Percentiles rank a stretch among this genome's conserved stretches.
These are phyloP conservation scores for Dictyostelium capitatum DNA, from an alignment of 78 protist species.

Conservation along the genomic window DNA sequence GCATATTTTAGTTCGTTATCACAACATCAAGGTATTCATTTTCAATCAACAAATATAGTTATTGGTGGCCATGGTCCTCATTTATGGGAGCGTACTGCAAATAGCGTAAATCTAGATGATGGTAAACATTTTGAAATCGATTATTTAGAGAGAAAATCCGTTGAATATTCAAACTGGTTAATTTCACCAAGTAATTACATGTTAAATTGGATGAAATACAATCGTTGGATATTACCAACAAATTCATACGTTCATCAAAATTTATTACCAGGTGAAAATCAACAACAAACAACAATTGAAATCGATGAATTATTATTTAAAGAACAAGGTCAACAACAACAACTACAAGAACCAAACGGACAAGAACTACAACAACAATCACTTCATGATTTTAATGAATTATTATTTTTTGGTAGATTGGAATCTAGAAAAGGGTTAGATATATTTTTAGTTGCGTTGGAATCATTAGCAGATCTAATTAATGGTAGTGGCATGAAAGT, in stretches of 20 bases:
- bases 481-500: not conserved
- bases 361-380: not conserved
- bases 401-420: slow-evolving; percentile 62
- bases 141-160: slow-evolving; percentile 51
- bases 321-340: not conserved
- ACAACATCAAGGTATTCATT: slow-evolving; percentile 24
- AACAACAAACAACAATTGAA: not conserved
- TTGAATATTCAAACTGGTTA: slow-evolving; percentile 49
- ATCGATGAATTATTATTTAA: not conserved
- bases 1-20: slow-evolving; percentile 32
- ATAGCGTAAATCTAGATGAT: slow-evolving; percentile 62
- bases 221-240: slow-evolving; percentile 48
- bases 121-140: slow-evolving; percentile 80
- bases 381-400: slow-evolving; percentile 29
- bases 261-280: slow-evolving; percentile 53
- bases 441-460: slow-evolving; percentile 43
- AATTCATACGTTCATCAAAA: slow-evolving; percentile 71
- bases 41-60: slow-evolving; percentile 8
- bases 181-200: slow-evolving; percentile 63
- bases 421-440: slow-evolving; percentile 75
- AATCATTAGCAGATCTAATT: not conserved
- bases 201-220: slow-evolving; percentile 62
- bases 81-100: slow-evolving; percentile 74
- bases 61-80: slow-evolving; percentile 81
- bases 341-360: not conserved